Evolutionary conservation across 495 filamentous ascomycete genomes (phyloP), one percentile per base, ranked within the genome.

Genomic region (Staphylotrichum longicolle): DNA sequence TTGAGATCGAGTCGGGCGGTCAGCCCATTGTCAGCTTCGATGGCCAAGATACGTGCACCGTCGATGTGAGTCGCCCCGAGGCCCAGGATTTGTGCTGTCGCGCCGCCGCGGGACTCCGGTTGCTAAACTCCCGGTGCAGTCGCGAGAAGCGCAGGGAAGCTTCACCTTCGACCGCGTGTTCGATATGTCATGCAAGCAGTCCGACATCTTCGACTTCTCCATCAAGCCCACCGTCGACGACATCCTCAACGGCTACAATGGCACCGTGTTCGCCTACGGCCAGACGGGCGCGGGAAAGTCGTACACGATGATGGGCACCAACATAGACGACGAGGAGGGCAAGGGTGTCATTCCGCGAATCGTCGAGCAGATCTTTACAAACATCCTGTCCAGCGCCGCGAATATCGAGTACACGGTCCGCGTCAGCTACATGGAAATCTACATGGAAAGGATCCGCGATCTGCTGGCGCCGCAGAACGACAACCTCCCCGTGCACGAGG

Each of bases 351-450:
- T 96, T 66, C 94, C 94, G 40, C 88, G 94, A 64, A 98, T 98
- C 65, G 90, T 98, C 65, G 91, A 97, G 74, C 94, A 98, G 75
- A 96, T 98, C 68, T 98, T 98, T 73, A 86, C 88, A 64, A 95
- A 90, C 70, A 98, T 98, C 69, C 75, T 96, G 66, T 85, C 88
- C 6, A 95, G 91, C 64, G 90, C 94, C 34, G 88, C 86, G 61
- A 96, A 91, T 65, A 97, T 98, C 72, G 94, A 98, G 74, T 98
- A 97, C 74, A 98, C 91, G 20, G 94, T 98, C 41, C 84, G 91
- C 53, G 94, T 98, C 61, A 96, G 92, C 70, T 98, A 98, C 75
- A 98, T 98, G 94, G 94, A 98, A 75, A 98, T 98, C 62, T 98
- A 98, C 78, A 98, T 98, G 94, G 94, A 98, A 77, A 86, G 88